Evolutionary conservation across 371 early-diverging fungal species (phyloP).

Genomic region (Circinella minor): DNA sequence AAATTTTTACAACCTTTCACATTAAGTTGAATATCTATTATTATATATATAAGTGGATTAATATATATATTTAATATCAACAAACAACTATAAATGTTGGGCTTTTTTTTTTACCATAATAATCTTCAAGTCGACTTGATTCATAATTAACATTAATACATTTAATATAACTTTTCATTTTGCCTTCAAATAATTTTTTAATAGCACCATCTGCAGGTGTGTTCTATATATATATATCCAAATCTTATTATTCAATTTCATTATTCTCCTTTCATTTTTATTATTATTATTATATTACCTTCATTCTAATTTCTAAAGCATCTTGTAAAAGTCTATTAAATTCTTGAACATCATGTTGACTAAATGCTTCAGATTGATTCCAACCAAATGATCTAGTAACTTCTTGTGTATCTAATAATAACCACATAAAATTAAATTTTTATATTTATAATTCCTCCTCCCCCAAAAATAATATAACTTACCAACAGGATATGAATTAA

Average conservation of each 20-base stretch:
- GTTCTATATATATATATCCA: constrained; percentile 45
- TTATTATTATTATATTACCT: constrained; percentile 19
- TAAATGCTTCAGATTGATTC: constrained; percentile 93
- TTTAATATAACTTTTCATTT: constrained; percentile 94
- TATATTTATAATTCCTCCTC: background rate
- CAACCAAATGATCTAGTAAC: constrained; percentile 97
- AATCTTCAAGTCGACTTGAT: constrained; percentile 86
- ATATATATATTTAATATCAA: background rate
- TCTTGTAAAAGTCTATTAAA: constrained; percentile 97
- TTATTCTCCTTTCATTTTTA: background rate
- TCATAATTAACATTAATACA: constrained; percentile 95
- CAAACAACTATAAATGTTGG: background rate
- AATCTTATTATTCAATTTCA: background rate
- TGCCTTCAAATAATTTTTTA: constrained; percentile 88
- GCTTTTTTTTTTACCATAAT: constrained; percentile 36
- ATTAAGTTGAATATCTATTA: constrained; percentile 88
- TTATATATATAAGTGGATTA: background rate
- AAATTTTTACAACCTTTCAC: constrained; percentile 93
- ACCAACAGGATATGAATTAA: constrained; percentile 70
- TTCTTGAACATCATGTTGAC: constrained; percentile 98
- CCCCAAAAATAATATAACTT: constrained; percentile 6
- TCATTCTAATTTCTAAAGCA: constrained; percentile 93
- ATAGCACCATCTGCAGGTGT: constrained; percentile 94
- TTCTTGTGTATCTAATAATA: constrained; percentile 79
- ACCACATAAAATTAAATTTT: background rate